A percentile compares a stretch with the other conserved stretches of the same genome.
Conservation (phyloP, 306 rosid genomes). For the Dicorynia guianensis region DNA sequence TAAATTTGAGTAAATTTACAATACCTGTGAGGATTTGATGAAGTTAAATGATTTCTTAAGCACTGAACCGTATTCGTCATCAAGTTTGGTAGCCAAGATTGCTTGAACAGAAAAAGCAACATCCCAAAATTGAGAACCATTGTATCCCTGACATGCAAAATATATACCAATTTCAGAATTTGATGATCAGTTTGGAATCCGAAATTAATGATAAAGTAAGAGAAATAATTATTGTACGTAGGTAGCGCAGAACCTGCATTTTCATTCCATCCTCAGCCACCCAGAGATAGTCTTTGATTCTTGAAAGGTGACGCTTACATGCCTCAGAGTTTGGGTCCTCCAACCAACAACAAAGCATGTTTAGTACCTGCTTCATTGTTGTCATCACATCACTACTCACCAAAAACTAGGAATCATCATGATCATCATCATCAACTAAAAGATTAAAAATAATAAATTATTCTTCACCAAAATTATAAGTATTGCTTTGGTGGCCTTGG, state of each 20-base stretch:
- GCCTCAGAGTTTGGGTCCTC: slow-evolving; percentile 76
- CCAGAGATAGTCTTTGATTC: slow-evolving; percentile 87
- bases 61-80: slow-evolving; percentile 58
- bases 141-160: slow-evolving; percentile 58
- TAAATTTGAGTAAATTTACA: background rate
- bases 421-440: too few species aligned
- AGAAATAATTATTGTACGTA: too few species aligned
- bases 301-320: slow-evolving; percentile 67
- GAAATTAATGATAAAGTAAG: too few species aligned
- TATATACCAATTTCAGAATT: background rate
- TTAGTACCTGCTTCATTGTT: slow-evolving; percentile 52
- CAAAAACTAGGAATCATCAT: too few species aligned
- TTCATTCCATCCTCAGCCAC: slow-evolving; percentile 92
- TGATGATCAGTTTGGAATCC: too few species aligned
- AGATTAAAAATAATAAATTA: too few species aligned
- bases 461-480: too few species aligned
- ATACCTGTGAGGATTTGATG: slow-evolving; percentile 65
- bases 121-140: slow-evolving; percentile 85
- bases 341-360: slow-evolving; percentile 87
- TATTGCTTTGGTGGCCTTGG: too few species aligned
- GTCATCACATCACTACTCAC: too few species aligned
- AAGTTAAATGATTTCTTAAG: slow-evolving; percentile 68
- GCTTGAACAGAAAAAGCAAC: slow-evolving; percentile 75
- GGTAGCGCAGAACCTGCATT: slow-evolving; percentile 66
- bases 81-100: slow-evolving; percentile 58